Conservation (phyloP, 495 filamentous ascomycete species). For the Cudoniella acicularis region DNA sequence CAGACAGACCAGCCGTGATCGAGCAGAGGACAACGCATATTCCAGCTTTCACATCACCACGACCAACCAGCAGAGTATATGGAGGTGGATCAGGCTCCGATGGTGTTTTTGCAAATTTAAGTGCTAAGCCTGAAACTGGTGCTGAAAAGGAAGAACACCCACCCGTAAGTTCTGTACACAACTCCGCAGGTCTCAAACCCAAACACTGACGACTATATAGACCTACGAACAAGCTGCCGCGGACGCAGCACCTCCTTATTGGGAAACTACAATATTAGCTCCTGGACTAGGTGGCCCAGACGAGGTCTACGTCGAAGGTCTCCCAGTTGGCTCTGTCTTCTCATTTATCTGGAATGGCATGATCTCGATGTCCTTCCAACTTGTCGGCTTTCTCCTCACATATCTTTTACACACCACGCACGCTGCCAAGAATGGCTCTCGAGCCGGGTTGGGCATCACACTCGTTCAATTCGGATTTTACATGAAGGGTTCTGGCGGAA, state of each 20-base stretch:
- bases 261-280: conserved; percentile 96
- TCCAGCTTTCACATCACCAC: conserved; percentile 25
- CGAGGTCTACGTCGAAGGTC: conserved; percentile 93
- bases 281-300: conserved; percentile 78
- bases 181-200: background rate
- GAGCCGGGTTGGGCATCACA: conserved; percentile 89
- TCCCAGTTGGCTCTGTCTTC: conserved; percentile 94
- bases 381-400: conserved; percentile 95
- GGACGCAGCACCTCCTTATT: conserved; percentile 94
- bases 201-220: conserved; percentile 41
- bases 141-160: conserved; percentile 87
- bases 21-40: conserved; percentile 30
- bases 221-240: conserved; percentile 98
- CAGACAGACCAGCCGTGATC: conserved; percentile 4
- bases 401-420: conserved; percentile 98
- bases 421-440: conserved; percentile 94
- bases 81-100: conserved; percentile 71
- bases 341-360: conserved; percentile 97
- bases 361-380: conserved; percentile 97
- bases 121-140: conserved; percentile 82
- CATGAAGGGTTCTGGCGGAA: conserved; percentile 64
- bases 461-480: conserved; percentile 96
- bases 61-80: conserved; percentile 41
- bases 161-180: conserved; percentile 61
- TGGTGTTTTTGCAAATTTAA: conserved; percentile 94